A percentile compares a stretch with the other conserved stretches of the same genome.
These are phyloP conservation scores for Poronia punctata DNA, from an alignment of 495 filamentous ascomycete genomes.

Conservation along the genomic window DNA sequence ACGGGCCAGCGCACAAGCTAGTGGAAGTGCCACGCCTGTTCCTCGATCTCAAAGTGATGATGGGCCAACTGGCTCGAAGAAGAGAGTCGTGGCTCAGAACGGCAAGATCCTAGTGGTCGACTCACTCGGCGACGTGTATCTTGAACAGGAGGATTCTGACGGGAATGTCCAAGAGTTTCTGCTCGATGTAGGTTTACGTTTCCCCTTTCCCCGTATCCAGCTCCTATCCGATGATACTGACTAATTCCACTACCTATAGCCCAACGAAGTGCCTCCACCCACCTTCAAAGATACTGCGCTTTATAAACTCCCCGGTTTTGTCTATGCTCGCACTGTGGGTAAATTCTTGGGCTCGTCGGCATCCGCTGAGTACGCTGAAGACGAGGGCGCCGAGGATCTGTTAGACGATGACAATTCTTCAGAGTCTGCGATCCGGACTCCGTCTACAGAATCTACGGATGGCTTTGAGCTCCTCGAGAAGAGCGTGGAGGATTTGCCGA, in stretches of 20 bases:
- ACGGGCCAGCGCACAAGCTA: constrained; percentile 26
- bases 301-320: constrained; percentile 59
- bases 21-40: constrained; percentile 20
- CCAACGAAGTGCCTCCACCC: constrained; percentile 58
- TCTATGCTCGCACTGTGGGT: constrained; percentile 51
- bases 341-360: constrained; percentile 38
- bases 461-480: constrained; percentile 52
- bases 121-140: constrained; percentile 79
- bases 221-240: neutral
- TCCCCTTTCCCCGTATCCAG: neutral
- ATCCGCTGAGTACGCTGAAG: constrained; percentile 26
- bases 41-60: constrained; percentile 25
- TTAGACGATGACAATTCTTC: constrained; percentile 28
- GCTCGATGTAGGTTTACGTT: constrained; percentile 57
- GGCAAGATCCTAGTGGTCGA: constrained; percentile 93
- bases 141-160: constrained; percentile 83
- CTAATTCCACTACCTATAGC: constrained; percentile 23
- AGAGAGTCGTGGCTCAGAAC: constrained; percentile 83
- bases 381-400: constrained; percentile 22
- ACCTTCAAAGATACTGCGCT: constrained; percentile 64
- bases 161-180: constrained; percentile 75
- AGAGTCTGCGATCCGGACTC: constrained; percentile 32
- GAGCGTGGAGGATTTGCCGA: constrained; percentile 37
- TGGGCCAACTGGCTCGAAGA: constrained; percentile 60
- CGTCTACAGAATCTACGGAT: constrained; percentile 42